Percentiles rank a stretch among this genome's conserved stretches.
Conservation (phyloP, 2,329 filamentous ascomycete genomes). For the Ambrosiella beaveri region DNA sequence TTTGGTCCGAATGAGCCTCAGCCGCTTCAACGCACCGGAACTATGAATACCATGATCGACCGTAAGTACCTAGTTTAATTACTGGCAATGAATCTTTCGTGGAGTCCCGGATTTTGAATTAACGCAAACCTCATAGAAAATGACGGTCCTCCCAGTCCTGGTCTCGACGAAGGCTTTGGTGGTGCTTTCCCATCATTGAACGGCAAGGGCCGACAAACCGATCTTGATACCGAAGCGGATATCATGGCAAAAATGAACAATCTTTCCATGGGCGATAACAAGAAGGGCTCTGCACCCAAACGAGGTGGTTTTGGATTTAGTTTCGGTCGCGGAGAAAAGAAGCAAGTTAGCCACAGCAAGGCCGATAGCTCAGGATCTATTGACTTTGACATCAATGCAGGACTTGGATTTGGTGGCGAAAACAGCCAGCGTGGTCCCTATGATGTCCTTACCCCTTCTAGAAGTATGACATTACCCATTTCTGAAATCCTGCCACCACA, state of each 20-base stretch:
- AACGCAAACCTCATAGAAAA: not conserved
- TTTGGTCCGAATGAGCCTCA: conserved; percentile 13
- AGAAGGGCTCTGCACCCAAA: not conserved
- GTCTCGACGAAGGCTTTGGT: conserved; percentile 8
- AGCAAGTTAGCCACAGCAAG: not conserved
- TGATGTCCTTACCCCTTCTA: conserved; percentile 33
- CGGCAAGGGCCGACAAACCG: conserved; percentile 7
- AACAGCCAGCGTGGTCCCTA: conserved; percentile 15
- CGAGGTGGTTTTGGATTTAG: conserved; percentile 8
- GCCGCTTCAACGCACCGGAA: not conserved
- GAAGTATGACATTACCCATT: conserved; percentile 45
- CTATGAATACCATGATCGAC: conserved; percentile 5
- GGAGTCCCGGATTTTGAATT: not conserved
- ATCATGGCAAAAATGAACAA: conserved; percentile 12
- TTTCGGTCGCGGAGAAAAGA: conserved; percentile 7
- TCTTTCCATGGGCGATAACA: conserved; percentile 5
- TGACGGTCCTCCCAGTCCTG: conserved; percentile 2
- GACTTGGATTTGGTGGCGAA: conserved; percentile 18
- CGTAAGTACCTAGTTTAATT: not conserved
- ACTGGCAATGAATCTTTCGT: not conserved
- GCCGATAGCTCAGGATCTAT: conserved; percentile 15
- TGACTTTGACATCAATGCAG: conserved; percentile 21
- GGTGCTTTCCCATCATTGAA: conserved; percentile 9
- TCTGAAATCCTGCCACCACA: conserved; percentile 21
- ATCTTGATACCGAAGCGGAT: conserved; percentile 10